Base-by-base conservation (phyloP, 129 eudicot species). In the Oenanthe sinensis region DNA sequence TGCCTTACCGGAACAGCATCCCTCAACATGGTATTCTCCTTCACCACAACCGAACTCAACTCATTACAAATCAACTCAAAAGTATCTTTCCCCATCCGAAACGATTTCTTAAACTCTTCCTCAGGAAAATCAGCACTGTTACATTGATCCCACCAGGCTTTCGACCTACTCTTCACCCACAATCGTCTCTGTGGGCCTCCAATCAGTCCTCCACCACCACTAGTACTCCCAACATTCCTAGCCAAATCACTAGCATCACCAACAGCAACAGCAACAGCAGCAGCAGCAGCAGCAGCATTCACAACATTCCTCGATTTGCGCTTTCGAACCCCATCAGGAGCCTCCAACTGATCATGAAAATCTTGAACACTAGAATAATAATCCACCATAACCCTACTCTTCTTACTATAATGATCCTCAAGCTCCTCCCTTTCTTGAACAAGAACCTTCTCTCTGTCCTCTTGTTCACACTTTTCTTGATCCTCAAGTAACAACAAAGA, bases 141-240 rank as follows among this genome's bases (percentile, higher is more conserved):
- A 75, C 97, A 95, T 77, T 90, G 95, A 80, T 95, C 99, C 99
- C 99, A 92, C 99, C 99, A 95, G 11, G 91, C 99, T 54, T 79
- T 88, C 36, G 99, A 95, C 77, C 99, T 82, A 16, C 80, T 83
- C 77, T 89, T 95, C 76, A 95, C 99, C 99, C 99, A 95, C 28
- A 95, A 50, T 69, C 99, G 76, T 79, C 99, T 63, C 28, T 88
- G 96, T 0, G 96, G 91, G 5, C 90, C 92, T 20, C 30, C 78
- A 78, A 49, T 68, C 10, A 48, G 15, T 13, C 72, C 87, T 11
- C 79, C 76, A 9, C 78, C 77, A 8, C 71, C 36, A 8, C 71
- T 54, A 30, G 19, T 42, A 30, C 54, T 42, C 0, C 36, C 52
- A 30, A n/a, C 54, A 6, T n/a, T 42, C 0, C 14, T 8, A 22